A percentile compares a stretch with the other conserved stretches of the same genome.
phyloP scores from a whole-genome alignment of 306 rosid species.

The Morella rubra region DNA sequence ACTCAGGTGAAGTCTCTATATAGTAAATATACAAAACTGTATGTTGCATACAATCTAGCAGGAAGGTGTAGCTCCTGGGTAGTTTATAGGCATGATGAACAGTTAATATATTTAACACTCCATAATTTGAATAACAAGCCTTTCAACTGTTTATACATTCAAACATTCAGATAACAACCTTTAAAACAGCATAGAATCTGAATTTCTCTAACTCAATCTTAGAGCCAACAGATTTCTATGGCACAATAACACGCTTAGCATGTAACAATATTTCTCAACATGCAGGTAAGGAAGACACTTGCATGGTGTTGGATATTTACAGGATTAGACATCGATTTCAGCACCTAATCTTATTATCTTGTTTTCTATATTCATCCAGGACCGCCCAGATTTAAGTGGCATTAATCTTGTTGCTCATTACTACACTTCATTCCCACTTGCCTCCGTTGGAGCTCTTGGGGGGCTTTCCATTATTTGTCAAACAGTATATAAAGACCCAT shows the following conservation, averaged over 20 bases:
- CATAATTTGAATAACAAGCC: background rate
- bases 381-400: too few relatives aligned
- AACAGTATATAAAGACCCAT: slow-evolving; percentile 3
- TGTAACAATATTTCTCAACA: background rate
- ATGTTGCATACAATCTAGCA: background rate
- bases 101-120: background rate
- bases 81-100: background rate
- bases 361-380: too few relatives aligned
- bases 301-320: background rate
- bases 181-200: background rate
- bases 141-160: too few relatives aligned
- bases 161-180: too few relatives aligned
- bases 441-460: background rate
- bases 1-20: background rate
- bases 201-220: background rate
- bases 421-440: background rate
- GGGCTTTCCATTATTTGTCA: background rate
- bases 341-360: background rate
- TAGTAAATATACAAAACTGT: background rate
- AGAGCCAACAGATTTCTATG: background rate
- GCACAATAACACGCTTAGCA: background rate
- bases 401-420: too few relatives aligned
- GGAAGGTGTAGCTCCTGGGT: background rate
- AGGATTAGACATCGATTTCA: background rate
- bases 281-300: background rate